A percentile compares a stretch with the other conserved stretches of the same genome.
Conservation (phyloP, 257 asterid species). For the Petrea volubilis region DNA sequence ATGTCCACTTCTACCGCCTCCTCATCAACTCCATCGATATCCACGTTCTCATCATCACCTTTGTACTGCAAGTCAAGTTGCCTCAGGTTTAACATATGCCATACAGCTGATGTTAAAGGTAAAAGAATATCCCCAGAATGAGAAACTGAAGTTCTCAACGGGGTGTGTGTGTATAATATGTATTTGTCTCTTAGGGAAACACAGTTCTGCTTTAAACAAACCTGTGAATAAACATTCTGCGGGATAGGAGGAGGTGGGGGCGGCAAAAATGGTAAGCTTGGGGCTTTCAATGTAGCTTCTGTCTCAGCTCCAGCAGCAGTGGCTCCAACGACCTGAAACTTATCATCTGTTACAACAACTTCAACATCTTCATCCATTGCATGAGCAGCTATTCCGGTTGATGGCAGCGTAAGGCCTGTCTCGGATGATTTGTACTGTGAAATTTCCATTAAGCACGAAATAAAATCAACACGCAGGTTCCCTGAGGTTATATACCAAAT, state of each 20-base stretch:
- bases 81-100: no score
- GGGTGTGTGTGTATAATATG: background rate
- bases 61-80: constrained; percentile 56
- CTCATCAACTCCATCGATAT: constrained; percentile 58
- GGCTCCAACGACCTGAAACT: constrained; percentile 33
- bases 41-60: constrained; percentile 52
- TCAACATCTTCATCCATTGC: constrained; percentile 73
- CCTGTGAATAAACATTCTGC: constrained; percentile 60
- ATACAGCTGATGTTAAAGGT: no score
- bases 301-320: constrained; percentile 29
- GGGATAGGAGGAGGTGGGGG: constrained; percentile 73
- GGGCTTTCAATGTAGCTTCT: constrained; percentile 31
- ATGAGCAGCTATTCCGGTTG: constrained; percentile 87
- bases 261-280: constrained; percentile 46
- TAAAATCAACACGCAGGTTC: background rate
- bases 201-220: constrained; percentile 7
- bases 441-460: constrained; percentile 7
- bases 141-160: background rate
- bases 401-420: constrained; percentile 44
- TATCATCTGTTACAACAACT: constrained; percentile 58
- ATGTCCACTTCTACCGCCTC: constrained; percentile 72
- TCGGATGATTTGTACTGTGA: constrained; percentile 61
- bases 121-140: background rate
- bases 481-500: background rate
- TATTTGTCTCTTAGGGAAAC: background rate